Percentiles rank a stretch among this genome's conserved stretches.
phyloP scores from a whole-genome alignment of 495 filamentous ascomycete genomes.

The Xylaria castorea region DNA sequence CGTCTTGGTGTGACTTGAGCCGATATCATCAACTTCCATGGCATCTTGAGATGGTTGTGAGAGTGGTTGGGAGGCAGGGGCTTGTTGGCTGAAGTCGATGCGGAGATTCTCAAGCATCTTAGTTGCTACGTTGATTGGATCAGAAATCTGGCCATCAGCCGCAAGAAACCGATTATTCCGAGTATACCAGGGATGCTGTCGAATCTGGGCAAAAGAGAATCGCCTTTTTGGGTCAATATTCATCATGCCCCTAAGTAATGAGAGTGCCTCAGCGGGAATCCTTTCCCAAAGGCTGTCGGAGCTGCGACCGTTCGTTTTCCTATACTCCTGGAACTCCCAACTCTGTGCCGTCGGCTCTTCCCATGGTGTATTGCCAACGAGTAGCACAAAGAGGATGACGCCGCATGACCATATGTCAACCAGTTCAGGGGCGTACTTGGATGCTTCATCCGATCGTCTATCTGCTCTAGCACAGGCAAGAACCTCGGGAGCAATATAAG shows the following conservation, averaged over 20 bases:
- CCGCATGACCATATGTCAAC: slow-evolving; percentile 98
- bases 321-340: slow-evolving; percentile 86
- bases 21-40: slow-evolving; percentile 62
- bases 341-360: slow-evolving; percentile 84
- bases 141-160: slow-evolving; percentile 74
- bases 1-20: slow-evolving; percentile 41
- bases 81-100: slow-evolving; percentile 82
- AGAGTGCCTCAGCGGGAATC: slow-evolving; percentile 76
- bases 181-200: slow-evolving; percentile 95
- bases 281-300: slow-evolving; percentile 86
- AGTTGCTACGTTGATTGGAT: slow-evolving; percentile 83
- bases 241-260: slow-evolving; percentile 94
- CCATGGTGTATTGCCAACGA: slow-evolving; percentile 98
- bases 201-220: slow-evolving; percentile 88
- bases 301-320: slow-evolving; percentile 76
- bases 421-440: slow-evolving; percentile 80
- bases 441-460: slow-evolving; percentile 56
- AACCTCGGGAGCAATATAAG: slow-evolving; percentile 98
- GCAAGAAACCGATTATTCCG: slow-evolving; percentile 78
- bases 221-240: slow-evolving; percentile 74
- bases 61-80: slow-evolving; percentile 58
- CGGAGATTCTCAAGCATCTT: slow-evolving; percentile 91
- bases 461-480: slow-evolving; percentile 55
- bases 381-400: slow-evolving; percentile 91
- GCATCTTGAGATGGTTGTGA: slow-evolving; percentile 49